Evolutionary conservation across 192 early-diverging fungal genomes (phyloP), one percentile per base, ranked within the genome.

Genomic region (Backusella psychrophila): DNA sequence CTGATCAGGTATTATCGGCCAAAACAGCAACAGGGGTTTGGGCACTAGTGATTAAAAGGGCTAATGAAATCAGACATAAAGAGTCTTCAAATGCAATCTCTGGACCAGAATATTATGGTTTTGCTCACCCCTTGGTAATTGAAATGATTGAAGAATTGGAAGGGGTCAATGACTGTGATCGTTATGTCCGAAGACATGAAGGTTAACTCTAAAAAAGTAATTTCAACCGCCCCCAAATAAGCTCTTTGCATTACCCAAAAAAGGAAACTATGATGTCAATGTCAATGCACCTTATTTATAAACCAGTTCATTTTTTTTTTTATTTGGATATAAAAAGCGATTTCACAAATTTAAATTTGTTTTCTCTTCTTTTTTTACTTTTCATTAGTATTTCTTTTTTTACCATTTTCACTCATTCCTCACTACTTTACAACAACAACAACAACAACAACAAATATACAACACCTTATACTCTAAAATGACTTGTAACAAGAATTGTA

Each of bases 91-190:
- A 91, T 79, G 90, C 91, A 39, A 90, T 90, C 3, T 92, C 90
- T 4, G 94, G 94, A 14, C 93, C 94, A 6, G 94, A 96, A 79
- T 94, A 92, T 79, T 96, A 93, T 84, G 94, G 94, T 12, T 89
- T 96, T 34, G 85, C 94, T n/a, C 89, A 93, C 59, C 91, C 91
- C 5, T 91, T 91, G 21, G 89, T 96, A 12, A 77, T 81, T n/a
- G 88, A 89, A 73, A 85, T 92, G 85, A 90, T 96, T 36, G 94
- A 96, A 78, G 92, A 92, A 46, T 78, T 96, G 46, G 94, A 92
- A 6, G 86, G 87, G 29, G 91, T 89, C 0, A 82, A 87, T 21
- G 73, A 85, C 52, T 94, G 93, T 83, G 79, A 83, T 68, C 77
- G 84, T 66, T 96, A 94, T 42, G 36, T 39, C 23, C 38, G 69